Base-by-base conservation (phyloP, 495 filamentous ascomycete species). In the Neurospora sp. region DNA sequence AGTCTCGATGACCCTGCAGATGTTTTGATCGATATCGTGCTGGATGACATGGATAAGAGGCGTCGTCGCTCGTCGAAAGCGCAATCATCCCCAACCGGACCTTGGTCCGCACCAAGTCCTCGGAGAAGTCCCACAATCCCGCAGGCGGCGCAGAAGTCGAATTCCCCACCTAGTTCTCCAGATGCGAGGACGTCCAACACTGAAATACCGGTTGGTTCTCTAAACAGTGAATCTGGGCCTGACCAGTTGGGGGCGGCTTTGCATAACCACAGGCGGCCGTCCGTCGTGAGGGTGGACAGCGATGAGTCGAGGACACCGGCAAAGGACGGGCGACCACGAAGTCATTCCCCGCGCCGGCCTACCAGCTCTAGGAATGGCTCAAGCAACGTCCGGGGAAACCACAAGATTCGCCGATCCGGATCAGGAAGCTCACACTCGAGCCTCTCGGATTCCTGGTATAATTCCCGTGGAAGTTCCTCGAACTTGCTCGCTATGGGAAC, bases 391-490 rank as follows among this genome's bases (percentile, higher is more conserved):
- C 87, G 88, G 70, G 86, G 86, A 9, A 85, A 89, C 9, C 85
- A 91, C 73, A 92, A 93, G 69, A 88, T 96, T 61, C 89, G 91
- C 73, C 89, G 95, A 45, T 96, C 95, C 2, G 93, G 90, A 27
- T 98, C 95, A 47, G 93, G 92, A 9, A 97, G 95, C 81, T 98
- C 95, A 14, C 92, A 94, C 75, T 98, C 94, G 3, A 96, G 92
- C 77, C 86, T 92, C 35, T 94, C 92, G 0, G 88, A 87, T 73
- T 89, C 87, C 38, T 87, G 90, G 84, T 90, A 91, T 72, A 83
- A 85, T 39, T 80, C 83, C 1, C 83, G 86, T 20, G 88, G 89
- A 37, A 93, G 92, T 80, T 89, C 91, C 27, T 90, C 92, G 6
- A 96, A 93, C 76, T 84, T 97, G 1, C 81, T 92, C 22, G 77